Percentiles rank a stretch among this genome's conserved stretches.
These are phyloP conservation scores for Diplodia sapinea DNA, from an alignment of 2,329 filamentous ascomycete genomes.

Conservation along the genomic window DNA sequence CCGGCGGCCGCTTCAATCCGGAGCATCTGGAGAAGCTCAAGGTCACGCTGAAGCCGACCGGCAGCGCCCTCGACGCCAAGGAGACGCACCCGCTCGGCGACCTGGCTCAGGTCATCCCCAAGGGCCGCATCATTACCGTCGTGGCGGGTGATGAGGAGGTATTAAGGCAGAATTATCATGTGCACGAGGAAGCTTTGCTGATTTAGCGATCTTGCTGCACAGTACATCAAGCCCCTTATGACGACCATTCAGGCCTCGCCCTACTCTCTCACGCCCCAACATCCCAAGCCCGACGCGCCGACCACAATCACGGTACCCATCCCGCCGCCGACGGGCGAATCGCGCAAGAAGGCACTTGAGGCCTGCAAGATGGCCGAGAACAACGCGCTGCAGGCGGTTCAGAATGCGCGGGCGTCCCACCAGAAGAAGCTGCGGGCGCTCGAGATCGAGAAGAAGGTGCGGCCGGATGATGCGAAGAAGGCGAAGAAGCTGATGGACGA, in stretches of 20 bases:
- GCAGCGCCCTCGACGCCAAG: slow-evolving; percentile 48
- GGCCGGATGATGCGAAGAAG: slow-evolving; percentile 58
- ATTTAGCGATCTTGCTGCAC: slow-evolving; percentile 19
- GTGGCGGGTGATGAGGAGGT: slow-evolving; percentile 69
- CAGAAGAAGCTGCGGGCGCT: slow-evolving; percentile 57
- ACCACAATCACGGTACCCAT: slow-evolving; percentile 62
- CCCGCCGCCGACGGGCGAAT: slow-evolving; percentile 63
- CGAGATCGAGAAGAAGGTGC: slow-evolving; percentile 50
- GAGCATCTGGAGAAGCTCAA: slow-evolving; percentile 65
- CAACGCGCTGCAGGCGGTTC: slow-evolving; percentile 49
- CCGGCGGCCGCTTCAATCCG: slow-evolving; percentile 67
- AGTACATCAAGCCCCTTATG: slow-evolving; percentile 62
- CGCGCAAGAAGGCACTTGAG: slow-evolving; percentile 51
- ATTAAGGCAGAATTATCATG: slow-evolving; percentile 38
- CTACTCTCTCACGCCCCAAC: slow-evolving; percentile 58
- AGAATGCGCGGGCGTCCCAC: slow-evolving; percentile 54
- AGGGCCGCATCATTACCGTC: slow-evolving; percentile 66
- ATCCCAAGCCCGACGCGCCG: slow-evolving; percentile 56
- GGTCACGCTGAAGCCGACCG: slow-evolving; percentile 52
- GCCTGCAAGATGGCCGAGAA: slow-evolving; percentile 51
- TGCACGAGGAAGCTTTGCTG: not conserved
- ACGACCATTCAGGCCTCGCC: slow-evolving; percentile 59
- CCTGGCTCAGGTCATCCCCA: slow-evolving; percentile 70
- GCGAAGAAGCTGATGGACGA: slow-evolving; percentile 58
- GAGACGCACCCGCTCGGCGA: slow-evolving; percentile 62